A percentile compares a stretch with the other conserved stretches of the same genome.
Conservation (phyloP, 2,329 filamentous ascomycete genomes). For the Chrysosporium queenslandicum region DNA sequence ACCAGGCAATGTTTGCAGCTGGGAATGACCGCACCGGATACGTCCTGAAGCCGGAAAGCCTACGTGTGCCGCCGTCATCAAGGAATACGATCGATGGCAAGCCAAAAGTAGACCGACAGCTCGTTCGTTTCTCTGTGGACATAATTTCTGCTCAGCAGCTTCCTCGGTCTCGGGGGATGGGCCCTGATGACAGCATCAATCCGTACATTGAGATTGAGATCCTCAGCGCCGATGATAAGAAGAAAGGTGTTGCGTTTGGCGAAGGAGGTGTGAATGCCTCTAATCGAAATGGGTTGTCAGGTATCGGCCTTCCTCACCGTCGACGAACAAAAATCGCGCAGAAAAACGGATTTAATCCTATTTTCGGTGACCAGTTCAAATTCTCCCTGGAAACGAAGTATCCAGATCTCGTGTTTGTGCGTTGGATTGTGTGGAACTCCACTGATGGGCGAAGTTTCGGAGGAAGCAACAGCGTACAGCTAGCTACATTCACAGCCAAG, state of each 20-base stretch:
- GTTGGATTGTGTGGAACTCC: conserved; percentile 84
- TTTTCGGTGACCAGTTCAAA: conserved; percentile 69
- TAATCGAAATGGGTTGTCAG: conserved; percentile 53
- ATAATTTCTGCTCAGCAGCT: conserved; percentile 92
- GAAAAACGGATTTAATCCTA: conserved; percentile 88
- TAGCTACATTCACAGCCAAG: conserved; percentile 89
- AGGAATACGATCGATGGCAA: conserved; percentile 24
- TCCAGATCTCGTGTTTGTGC: conserved; percentile 84
- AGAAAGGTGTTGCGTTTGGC: conserved; percentile 58
- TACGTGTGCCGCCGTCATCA: conserved; percentile 44
- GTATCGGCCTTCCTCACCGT: conserved; percentile 62
- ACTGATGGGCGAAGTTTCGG: conserved; percentile 62
- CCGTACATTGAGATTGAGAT: conserved; percentile 94
- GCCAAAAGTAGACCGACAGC: conserved; percentile 63
- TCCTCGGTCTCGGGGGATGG: conserved; percentile 66
- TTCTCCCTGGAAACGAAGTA: conserved; percentile 88
- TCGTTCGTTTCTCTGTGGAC: conserved; percentile 75
- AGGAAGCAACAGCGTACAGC: conserved; percentile 50
- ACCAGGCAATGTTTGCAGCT: conserved; percentile 93
- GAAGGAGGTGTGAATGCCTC: conserved; percentile 58
- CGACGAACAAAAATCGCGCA: conserved; percentile 69
- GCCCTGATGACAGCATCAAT: conserved; percentile 67
- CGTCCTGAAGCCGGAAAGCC: conserved; percentile 79
- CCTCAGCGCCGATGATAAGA: conserved; percentile 86
- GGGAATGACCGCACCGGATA: conserved; percentile 81